Evolutionary conservation across 257 asterid species (phyloP).

Genomic region (Ehretia macrophylla): DNA sequence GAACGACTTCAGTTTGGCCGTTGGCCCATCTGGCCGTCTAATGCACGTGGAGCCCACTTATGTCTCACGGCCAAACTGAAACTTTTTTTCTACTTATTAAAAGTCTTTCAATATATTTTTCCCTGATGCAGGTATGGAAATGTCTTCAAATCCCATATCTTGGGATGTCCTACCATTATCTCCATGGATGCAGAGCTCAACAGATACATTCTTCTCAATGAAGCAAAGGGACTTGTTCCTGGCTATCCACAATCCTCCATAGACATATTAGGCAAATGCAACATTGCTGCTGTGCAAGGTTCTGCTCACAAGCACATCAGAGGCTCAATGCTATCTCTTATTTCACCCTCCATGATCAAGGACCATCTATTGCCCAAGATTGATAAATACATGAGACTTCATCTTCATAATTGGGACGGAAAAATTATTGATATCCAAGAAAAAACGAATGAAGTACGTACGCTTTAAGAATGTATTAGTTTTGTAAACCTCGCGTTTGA

Average conservation of each 20-base stretch:
- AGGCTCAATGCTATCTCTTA: conserved; percentile 68
- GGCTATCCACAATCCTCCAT: conserved; percentile 84
- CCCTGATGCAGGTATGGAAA: conserved; percentile 63
- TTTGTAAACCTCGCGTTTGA: too few species aligned
- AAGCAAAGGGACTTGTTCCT: conserved; percentile 83
- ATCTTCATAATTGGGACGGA: conserved; percentile 58
- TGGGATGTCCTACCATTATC: conserved; percentile 83
- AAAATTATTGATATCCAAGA: conserved; percentile 74
- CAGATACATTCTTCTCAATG: conserved; percentile 67
- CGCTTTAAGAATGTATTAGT: background rate
- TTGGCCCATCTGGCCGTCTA: too few species aligned
- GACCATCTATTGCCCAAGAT: conserved; percentile 66
- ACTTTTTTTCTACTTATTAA: conserved; percentile 10
- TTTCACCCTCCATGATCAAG: conserved; percentile 69
- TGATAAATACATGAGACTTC: conserved; percentile 63
- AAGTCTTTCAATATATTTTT: background rate
- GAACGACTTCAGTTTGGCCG: too few species aligned
- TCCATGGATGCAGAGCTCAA: conserved; percentile 89
- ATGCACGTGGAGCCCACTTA: too few species aligned
- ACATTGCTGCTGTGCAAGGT: conserved; percentile 83
- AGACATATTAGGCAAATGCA: conserved; percentile 74
- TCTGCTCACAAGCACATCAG: conserved; percentile 72
- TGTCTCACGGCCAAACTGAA: too few species aligned
- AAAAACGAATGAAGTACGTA: conserved; percentile 62
- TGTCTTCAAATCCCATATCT: conserved; percentile 74